Base-by-base conservation (phyloP, 306 rosid species). In the Cicer arietinum region DNA sequence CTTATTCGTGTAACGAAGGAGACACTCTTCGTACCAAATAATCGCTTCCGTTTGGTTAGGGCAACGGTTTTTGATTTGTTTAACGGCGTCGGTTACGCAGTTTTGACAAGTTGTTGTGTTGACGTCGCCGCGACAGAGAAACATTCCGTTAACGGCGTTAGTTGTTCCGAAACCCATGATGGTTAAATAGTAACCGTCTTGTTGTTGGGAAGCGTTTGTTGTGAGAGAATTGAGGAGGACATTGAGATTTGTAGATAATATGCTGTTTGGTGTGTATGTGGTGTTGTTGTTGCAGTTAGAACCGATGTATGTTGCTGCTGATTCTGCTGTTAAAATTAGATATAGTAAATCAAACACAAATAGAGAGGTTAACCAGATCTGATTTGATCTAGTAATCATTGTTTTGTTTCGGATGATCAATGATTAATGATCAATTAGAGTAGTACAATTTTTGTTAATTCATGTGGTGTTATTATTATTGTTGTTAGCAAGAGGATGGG, bases 71-170 rank as follows among this genome's bases (percentile, higher is more conserved):
- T 5, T 16, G 0, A 78, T 75, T 45, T 50, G 7, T 1, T 25
- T 14, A 48, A 84, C 62, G 5, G 92, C 88, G 74, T 74, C 12
- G 22, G 13, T 10, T 35, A 86, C 90, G 18, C 89, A 86, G 0
- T 54, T 42, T 8, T 51, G 78, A n/a, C 90, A 90, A 1, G 17
- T 0, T 30, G 73, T 17, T 16, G 64, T 2, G 44, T 45, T 12
- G 59, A 70, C 2, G 53, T 90, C 92, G n/a, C 92, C 95, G 16
- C 89, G 87, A 72, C 92, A 90, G 74, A 88, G 88, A 25, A 83
- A 83, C 37, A 69, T 60, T 39, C 87, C 86, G 56, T 68, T 83
- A 57, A 85, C 77, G 9, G 71, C 71, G 7, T 59, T 39, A 4
- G 64, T 52, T 9, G 85, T 40, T 22, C 35, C 47, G 13, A 44